Evolutionary conservation across 2,329 filamentous ascomycete species (phyloP), one percentile per base, ranked within the genome.

Genomic region (Ramichloridium luteum): DNA sequence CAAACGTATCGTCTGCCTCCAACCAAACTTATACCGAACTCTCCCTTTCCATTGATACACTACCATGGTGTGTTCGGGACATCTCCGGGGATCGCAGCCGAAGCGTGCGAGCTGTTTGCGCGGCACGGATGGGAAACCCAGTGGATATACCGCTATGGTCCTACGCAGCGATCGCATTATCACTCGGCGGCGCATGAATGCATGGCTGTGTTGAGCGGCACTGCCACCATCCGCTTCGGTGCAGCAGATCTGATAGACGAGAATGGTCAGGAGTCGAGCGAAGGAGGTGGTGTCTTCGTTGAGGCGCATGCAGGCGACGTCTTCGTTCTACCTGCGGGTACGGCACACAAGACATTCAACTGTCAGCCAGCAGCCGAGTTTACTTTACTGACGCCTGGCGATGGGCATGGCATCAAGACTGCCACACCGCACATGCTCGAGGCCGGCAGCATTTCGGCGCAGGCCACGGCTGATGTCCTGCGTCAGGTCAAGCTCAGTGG

Each of bases 71-170:
- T n/a, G n/a, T n/a, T n/a, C n/a, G n/a, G n/a, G n/a, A n/a, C n/a
- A n/a, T n/a, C n/a, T n/a, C 60, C 58, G 1, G 54, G 57, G 16
- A 50, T 67, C 3, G 37, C 56, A 5, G 37, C 36, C 10, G 39
- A 54, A 3, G 50, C 64, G 13, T 57, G 64, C 49, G 56, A 67
- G 32, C 50, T 61, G 11, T 68, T 70, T 45, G 41, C 50, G 1
- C 38, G 43, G 13, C 70, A 74, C 40, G 62, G 54, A 15, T 74
- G 70, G 70, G 45, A 63, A 17, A 58, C 60, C 0, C 61, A 68
- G 37, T 74, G 70, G 70, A 65, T 74, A 29, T 67, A 64, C 38
- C 64, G 69, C 20, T 76, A 75, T 48, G 65, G 67, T 1, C 50
- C 55, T 4, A 69, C 68, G 0, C 70, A 73, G 35, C 30, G 46